Percentiles rank a stretch among this genome's conserved stretches.
phyloP scores from a whole-genome alignment of 805 yeast genomes.

The Lipomyces anomalus region DNA sequence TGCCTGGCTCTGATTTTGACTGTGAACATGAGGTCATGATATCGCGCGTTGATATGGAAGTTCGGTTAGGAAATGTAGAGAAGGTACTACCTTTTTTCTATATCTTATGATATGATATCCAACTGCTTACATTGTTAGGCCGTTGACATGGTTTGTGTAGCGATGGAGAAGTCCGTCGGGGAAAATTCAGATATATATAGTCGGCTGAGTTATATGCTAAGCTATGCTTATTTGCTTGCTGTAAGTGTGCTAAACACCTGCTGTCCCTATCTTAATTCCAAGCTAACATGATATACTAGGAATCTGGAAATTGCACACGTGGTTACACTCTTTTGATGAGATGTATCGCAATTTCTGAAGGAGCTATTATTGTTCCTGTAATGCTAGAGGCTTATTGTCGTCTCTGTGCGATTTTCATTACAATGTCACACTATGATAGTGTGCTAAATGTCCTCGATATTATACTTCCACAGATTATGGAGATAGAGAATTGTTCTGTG shows the following conservation, averaged over 20 bases:
- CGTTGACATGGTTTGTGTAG: neutral
- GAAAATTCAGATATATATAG: conserved; percentile 3
- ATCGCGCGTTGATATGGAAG: conserved; percentile 7
- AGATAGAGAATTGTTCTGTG: conserved; percentile 38
- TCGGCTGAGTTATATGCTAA: conserved; percentile 10
- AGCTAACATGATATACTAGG: too few relatives aligned
- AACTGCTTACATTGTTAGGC: too few relatives aligned
- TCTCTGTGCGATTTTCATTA: conserved; percentile 43
- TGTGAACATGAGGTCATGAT: conserved; percentile 5
- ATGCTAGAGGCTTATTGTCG: conserved; percentile 45
- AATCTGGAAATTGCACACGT: conserved; percentile 1
- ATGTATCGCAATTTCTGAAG: conserved; percentile 37
- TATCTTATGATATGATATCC: too few relatives aligned
- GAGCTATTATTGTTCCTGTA: conserved; percentile 42
- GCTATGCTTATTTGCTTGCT: conserved; percentile 6
- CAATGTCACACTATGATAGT: conserved; percentile 41
- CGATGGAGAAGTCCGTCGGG: conserved; percentile 1
- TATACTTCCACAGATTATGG: conserved; percentile 43
- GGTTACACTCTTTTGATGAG: conserved; percentile 17
- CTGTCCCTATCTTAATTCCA: too few relatives aligned
- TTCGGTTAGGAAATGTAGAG: conserved; percentile 2
- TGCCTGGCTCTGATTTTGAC: conserved; percentile 3
- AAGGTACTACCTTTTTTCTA: too few relatives aligned
- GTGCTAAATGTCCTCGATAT: conserved; percentile 39
- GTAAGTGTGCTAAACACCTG: too few relatives aligned